Evolutionary conservation across 441 rosid genomes (phyloP).

Genomic region (Corymbia calophylla): DNA sequence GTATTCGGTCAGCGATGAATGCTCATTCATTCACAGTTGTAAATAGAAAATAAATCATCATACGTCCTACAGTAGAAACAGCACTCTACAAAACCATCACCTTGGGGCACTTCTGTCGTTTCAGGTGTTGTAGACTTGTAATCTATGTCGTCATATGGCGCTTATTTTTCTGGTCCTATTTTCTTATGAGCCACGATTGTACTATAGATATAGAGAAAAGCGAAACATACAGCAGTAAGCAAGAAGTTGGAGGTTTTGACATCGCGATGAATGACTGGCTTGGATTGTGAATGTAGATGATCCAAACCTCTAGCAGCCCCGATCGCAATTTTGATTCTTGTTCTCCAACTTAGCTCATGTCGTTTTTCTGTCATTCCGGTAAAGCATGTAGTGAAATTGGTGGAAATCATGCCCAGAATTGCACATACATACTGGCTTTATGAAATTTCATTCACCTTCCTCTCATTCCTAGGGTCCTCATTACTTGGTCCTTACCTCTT

Average conservation of each 20-base stretch:
- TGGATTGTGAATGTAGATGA: constrained; percentile 14
- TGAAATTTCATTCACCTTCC: not conserved
- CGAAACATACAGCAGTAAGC: constrained; percentile 14
- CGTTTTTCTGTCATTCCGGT: constrained; percentile 5
- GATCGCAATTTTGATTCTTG: constrained; percentile 21
- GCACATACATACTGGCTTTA: not conserved
- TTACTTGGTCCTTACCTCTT: constrained; percentile 5
- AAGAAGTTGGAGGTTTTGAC: constrained; percentile 27
- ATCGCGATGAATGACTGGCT: constrained; percentile 22
- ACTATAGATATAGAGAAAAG: not conserved
- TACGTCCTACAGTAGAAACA: not conserved
- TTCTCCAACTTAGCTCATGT: constrained; percentile 16
- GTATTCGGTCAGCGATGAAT: not conserved
- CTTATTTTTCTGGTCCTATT: not conserved
- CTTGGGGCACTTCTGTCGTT: not conserved
- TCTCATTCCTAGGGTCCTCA: not conserved
- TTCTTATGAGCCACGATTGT: not conserved
- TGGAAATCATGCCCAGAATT: not conserved
- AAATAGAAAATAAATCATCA: not conserved
- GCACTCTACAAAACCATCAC: not conserved
- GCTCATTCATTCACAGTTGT: not conserved
- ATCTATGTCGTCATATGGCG: not conserved
- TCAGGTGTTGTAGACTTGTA: not conserved
- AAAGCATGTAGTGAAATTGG: not conserved
- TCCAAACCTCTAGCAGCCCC: constrained; percentile 27